Evolutionary conservation across 1,284 basidiomycete species (phyloP).

Genomic region (Moniliophthora roreri): DNA sequence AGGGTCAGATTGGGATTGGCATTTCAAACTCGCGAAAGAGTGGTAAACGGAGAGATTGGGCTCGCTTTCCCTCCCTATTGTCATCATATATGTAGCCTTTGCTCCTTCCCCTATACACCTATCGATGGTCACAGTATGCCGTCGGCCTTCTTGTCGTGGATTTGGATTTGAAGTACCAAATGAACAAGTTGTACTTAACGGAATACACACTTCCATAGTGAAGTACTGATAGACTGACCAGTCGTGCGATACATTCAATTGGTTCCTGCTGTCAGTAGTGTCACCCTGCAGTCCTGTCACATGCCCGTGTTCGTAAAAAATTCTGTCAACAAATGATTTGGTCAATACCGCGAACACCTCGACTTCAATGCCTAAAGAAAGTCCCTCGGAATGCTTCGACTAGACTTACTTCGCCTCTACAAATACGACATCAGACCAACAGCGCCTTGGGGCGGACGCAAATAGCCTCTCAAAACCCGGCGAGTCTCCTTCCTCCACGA

Average conservation of each 20-base stretch:
- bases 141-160: neutral
- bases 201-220: no score
- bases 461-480: neutral
- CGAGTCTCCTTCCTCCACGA: neutral
- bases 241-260: no score
- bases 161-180: neutral
- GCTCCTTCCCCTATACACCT: neutral
- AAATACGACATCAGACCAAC: neutral
- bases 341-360: no score
- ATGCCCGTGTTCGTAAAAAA: no score
- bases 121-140: neutral
- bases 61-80: slow-evolving; percentile 6
- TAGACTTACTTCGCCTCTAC: no score
- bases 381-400: no score
- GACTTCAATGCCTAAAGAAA: no score
- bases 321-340: no score
- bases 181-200: no score
- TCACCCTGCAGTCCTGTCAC: no score
- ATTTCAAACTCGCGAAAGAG: slow-evolving; percentile 80
- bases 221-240: no score
- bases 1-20: slow-evolving; percentile 74
- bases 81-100: slow-evolving; percentile 2
- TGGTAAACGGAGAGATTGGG: slow-evolving; percentile 45
- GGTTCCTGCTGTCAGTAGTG: no score
- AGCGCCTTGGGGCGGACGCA: neutral